phyloP scores from a whole-genome alignment of 2,329 filamentous ascomycete genomes.

The Hymenoscyphus occultus region DNA sequence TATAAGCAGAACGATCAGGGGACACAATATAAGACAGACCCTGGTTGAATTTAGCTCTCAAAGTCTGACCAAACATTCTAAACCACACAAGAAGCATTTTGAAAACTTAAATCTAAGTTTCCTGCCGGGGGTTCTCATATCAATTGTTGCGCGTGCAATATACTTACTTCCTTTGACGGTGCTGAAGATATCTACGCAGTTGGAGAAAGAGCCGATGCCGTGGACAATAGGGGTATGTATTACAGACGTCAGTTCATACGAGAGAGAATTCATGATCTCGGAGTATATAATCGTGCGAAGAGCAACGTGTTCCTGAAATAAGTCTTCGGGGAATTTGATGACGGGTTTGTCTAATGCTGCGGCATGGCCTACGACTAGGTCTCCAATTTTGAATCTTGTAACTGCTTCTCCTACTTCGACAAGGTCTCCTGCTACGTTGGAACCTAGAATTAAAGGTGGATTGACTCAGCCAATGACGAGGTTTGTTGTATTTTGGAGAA shows the following conservation, averaged over 20 bases:
- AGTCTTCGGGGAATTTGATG: constrained; percentile 29
- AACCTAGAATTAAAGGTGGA: constrained; percentile 43
- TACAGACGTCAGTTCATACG: constrained; percentile 33
- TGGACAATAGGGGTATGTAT: constrained; percentile 27
- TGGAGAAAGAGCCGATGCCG: no score
- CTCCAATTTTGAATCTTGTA: constrained; percentile 50
- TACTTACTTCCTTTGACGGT: no score
- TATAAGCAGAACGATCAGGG: no score
- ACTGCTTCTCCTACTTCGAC: constrained; percentile 46
- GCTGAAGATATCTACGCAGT: no score
- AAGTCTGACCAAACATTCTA: neutral
- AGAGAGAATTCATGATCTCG: constrained; percentile 30
- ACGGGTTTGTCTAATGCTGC: constrained; percentile 19
- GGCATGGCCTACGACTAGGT: constrained; percentile 41
- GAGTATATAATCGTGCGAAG: constrained; percentile 24
- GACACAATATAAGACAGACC: no score
- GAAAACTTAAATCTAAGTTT: no score
- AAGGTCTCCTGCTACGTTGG: constrained; percentile 54
- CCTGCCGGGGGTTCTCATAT: no score
- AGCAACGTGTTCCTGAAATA: constrained; percentile 33
- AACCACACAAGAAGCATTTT: no score
- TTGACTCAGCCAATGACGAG: neutral
- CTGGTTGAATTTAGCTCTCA: constrained; percentile 4
- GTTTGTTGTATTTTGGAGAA: constrained; percentile 12
- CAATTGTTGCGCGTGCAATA: no score